Percentiles rank a stretch among this genome's conserved stretches.
Evolutionary conservation across 768 basidiomycete genomes (phyloP).

Genomic region (Clitopilus passeckerianus): DNA sequence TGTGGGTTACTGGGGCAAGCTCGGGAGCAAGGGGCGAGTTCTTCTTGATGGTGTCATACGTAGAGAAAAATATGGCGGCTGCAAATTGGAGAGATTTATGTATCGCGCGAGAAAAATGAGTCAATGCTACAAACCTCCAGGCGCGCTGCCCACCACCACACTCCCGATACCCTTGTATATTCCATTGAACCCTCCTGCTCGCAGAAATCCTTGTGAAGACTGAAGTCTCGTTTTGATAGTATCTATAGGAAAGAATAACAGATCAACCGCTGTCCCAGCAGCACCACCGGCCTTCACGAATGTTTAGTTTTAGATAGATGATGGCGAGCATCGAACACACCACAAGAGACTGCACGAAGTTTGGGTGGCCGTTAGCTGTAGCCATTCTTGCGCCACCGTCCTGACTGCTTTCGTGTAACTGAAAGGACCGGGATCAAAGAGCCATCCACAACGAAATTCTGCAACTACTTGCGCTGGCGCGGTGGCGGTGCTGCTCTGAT

Average conservation of each 20-base stretch:
- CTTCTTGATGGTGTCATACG: conserved; percentile 86
- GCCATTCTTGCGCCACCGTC: no score
- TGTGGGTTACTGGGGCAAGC: conserved; percentile 55
- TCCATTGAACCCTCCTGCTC: conserved; percentile 83
- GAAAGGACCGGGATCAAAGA: no score
- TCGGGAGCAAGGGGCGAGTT: conserved; percentile 56
- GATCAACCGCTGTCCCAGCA: conserved; percentile 92
- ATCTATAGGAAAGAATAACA: conserved; percentile 95
- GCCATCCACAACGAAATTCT: no score
- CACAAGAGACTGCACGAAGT: conserved; percentile 24
- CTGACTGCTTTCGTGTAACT: no score
- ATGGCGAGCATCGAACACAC: conserved; percentile 11
- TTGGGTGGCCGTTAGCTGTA: no score
- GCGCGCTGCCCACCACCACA: conserved; percentile 91
- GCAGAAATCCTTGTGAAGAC: conserved; percentile 77
- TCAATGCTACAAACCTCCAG: conserved; percentile 62
- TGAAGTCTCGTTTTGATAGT: conserved; percentile 96
- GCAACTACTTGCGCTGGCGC: no score
- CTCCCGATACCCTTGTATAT: conserved; percentile 94
- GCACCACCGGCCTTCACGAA: conserved; percentile 44
- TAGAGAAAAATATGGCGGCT: conserved; percentile 96
- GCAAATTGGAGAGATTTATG: no score
- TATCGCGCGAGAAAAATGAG: background rate
- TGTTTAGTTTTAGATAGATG: no score
- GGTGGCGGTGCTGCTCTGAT: no score